These are phyloP conservation scores for Sporothrix pseudoabietina DNA, from an alignment of 2,329 filamentous ascomycete genomes.

Conservation along the genomic window DNA sequence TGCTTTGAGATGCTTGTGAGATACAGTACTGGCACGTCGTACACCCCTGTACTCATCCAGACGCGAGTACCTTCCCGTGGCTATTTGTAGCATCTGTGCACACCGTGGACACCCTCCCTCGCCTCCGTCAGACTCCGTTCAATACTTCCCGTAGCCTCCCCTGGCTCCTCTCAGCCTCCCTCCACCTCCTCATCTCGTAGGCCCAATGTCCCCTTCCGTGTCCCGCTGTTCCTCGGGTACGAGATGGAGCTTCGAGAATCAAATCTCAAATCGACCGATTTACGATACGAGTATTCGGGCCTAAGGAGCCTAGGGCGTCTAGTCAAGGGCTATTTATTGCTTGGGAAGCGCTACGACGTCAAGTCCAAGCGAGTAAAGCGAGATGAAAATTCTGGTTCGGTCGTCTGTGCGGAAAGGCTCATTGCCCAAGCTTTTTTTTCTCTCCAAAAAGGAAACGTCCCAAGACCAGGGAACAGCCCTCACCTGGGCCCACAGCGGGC, in stretches of 20 bases:
- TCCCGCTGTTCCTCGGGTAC: neutral
- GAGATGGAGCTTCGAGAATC: neutral
- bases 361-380: too few species aligned
- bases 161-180: too few species aligned
- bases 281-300: conserved; percentile 16
- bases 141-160: neutral
- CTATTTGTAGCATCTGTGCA: neutral
- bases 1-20: neutral
- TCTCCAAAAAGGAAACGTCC: neutral
- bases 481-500: neutral
- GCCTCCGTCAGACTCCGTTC: neutral
- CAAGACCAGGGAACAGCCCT: neutral
- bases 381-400: neutral
- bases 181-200: neutral
- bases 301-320: neutral
- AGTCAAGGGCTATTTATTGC: neutral
- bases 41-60: neutral
- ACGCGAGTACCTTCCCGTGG: neutral
- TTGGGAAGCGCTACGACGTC: neutral
- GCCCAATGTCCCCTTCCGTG: neutral
- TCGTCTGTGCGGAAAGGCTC: neutral
- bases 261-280: conserved; percentile 14
- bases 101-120: too few species aligned
- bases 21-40: too few species aligned
- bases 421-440: neutral